Evolutionary conservation across 2,329 filamentous ascomycete genomes (phyloP).

Genomic region (Nakataea oryzae): DNA sequence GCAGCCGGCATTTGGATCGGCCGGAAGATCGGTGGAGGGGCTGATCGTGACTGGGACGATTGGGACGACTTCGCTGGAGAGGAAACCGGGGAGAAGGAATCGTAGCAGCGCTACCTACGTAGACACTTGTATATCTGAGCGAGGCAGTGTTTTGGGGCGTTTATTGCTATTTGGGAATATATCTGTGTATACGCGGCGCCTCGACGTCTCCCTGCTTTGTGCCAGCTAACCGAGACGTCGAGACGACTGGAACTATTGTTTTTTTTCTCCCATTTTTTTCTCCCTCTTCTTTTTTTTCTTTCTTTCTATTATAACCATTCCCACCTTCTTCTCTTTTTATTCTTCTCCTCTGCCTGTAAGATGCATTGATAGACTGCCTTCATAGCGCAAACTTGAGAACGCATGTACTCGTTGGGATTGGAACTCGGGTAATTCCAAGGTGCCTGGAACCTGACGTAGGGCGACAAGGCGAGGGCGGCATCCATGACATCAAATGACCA

Average conservation of each 20-base stretch:
- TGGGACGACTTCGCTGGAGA: constrained; percentile 50
- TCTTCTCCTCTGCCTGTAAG: background rate
- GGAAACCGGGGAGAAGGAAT: constrained; percentile 63
- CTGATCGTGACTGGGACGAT: constrained; percentile 24
- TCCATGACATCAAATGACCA: background rate
- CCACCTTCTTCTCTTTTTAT: background rate
- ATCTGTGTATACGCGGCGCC: background rate
- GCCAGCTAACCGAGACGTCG: background rate
- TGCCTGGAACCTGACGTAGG: too few relatives aligned
- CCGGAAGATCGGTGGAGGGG: constrained; percentile 39
- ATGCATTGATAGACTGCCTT: background rate
- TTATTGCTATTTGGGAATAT: background rate
- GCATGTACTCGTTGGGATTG: too few relatives aligned
- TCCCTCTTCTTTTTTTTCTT: background rate
- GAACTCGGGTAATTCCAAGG: too few relatives aligned
- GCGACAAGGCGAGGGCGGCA: too few relatives aligned
- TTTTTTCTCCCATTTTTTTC: too few relatives aligned
- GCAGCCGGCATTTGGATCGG: constrained; percentile 65
- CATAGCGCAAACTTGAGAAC: background rate
- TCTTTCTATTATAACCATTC: background rate
- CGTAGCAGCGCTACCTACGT: constrained; percentile 29
- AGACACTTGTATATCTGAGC: background rate
- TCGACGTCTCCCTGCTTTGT: background rate
- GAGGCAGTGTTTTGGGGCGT: background rate
- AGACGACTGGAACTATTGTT: too few relatives aligned